Percentiles rank a stretch among this genome's conserved stretches.
These are phyloP conservation scores for Cladophialophora bantiana DNA, from an alignment of 2,329 filamentous ascomycete species.

Conservation along the genomic window DNA sequence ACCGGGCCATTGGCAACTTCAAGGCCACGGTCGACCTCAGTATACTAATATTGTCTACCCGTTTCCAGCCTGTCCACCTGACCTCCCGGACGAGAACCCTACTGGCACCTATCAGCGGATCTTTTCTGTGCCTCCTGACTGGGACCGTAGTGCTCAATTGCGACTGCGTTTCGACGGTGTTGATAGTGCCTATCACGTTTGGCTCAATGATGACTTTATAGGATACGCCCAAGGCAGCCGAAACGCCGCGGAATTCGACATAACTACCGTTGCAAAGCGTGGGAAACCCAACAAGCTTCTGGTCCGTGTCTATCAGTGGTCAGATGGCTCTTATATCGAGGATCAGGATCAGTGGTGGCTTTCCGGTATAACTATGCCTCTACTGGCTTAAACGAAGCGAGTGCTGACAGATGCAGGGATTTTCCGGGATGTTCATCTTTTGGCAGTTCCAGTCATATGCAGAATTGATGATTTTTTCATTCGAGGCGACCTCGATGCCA, in stretches of 20 bases:
- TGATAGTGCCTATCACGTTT: constrained; percentile 74
- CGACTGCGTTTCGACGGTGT: constrained; percentile 74
- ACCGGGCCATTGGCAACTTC: constrained; percentile 73
- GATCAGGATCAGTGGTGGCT: constrained; percentile 74
- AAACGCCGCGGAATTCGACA: constrained; percentile 74
- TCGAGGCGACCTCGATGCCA: constrained; percentile 60
- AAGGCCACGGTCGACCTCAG: constrained; percentile 71
- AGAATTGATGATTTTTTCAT: constrained; percentile 67
- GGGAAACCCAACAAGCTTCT: constrained; percentile 62
- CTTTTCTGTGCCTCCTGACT: constrained; percentile 58
- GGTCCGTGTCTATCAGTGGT: constrained; percentile 73
- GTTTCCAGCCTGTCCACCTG: constrained; percentile 69
- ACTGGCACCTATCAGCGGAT: constrained; percentile 67
- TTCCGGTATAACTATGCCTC: constrained; percentile 50
- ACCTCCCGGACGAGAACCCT: constrained; percentile 68
- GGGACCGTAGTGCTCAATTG: constrained; percentile 57
- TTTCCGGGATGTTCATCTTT: constrained; percentile 70
- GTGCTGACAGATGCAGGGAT: constrained; percentile 42
- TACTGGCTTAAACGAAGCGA: neutral
- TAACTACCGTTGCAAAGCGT: constrained; percentile 60
- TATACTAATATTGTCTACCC: constrained; percentile 74
- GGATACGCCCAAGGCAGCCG: constrained; percentile 74
- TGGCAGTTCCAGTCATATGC: constrained; percentile 60
- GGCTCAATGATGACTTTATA: constrained; percentile 68
- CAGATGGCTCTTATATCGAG: constrained; percentile 72